phyloP scores from a whole-genome alignment of 352 stramenopile species.

The Phytophthora agathidicida region DNA sequence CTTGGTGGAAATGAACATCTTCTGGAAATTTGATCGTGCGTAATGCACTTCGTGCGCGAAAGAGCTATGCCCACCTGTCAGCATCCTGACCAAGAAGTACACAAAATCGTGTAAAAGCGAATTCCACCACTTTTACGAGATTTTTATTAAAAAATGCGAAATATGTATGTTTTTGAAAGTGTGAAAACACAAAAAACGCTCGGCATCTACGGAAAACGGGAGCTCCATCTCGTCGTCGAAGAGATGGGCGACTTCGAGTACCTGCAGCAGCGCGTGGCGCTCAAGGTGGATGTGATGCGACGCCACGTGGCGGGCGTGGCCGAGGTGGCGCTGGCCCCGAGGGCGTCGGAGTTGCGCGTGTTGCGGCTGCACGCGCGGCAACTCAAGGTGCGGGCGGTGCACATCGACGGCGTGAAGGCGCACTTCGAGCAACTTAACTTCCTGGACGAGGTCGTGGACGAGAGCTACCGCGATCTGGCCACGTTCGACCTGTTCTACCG shows the following conservation, averaged over 20 bases:
- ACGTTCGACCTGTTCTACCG: slow-evolving; percentile 88
- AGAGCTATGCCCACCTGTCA: too few species aligned
- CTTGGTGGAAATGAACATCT: too few species aligned
- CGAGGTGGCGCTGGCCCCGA: slow-evolving; percentile 75
- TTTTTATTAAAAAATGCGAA: too few species aligned
- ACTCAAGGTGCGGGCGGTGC: slow-evolving; percentile 61
- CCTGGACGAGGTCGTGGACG: slow-evolving; percentile 74
- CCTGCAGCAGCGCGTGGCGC: slow-evolving; percentile 80
- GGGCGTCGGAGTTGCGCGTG: slow-evolving; percentile 53
- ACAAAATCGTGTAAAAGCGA: too few species aligned
- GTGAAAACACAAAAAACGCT: too few species aligned
- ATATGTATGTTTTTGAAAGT: too few species aligned
- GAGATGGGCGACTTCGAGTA: slow-evolving; percentile 86
- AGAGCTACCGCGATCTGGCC: slow-evolving; percentile 78
- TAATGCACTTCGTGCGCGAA: too few species aligned
- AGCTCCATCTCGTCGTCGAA: too few species aligned
- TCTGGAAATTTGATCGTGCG: too few species aligned
- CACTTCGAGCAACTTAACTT: slow-evolving; percentile 87
- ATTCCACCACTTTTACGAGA: too few species aligned
- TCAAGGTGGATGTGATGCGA: slow-evolving; percentile 81
- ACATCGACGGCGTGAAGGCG: slow-evolving; percentile 56
- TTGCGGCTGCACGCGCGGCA: slow-evolving; percentile 81
- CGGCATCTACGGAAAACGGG: neutral
- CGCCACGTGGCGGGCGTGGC: slow-evolving; percentile 61
- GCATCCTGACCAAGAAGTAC: too few species aligned